Base-by-base conservation (phyloP, 108 stramenopile genomes). In the Schizochytrium sp. region DNA sequence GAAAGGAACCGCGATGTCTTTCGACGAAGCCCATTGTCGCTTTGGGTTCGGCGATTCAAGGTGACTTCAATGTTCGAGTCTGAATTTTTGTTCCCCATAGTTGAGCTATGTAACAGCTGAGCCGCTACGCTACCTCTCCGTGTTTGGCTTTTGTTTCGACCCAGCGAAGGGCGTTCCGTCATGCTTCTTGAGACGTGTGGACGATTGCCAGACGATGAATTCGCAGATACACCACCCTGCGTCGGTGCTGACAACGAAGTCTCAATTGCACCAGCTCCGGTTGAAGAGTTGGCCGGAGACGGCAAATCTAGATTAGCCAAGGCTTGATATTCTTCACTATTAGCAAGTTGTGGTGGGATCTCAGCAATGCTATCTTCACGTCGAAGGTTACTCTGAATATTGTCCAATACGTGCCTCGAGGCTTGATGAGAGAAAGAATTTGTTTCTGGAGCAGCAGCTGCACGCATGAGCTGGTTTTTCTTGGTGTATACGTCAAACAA, bases 341-440 rank as follows among this genome's bases (percentile, higher is more conserved):
- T 44, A 44, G 40, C 64, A 38, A 44, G 44, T 15, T 69, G 64
- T 44, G 64, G 64, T 44, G 64, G 64, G 12, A 69, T 2, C 76
- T 55, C 53, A 5, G 50, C 53, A 10, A 55, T 83, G 47, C 76
- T 55, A 83, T 55, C 76, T 13, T 83, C 76, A 5, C 76, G 76
- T 10, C 76, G 76, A 5, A 83, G 76, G 76, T 50, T 50, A 53
- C 76, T 50, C 53, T 83, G 76, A 83, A 83, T 55, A 7, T 40
- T 53, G 8, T 50, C 50, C 47, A 55, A 8, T 19, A 17, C n/a
- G 59, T n/a, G 17, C 17, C 19, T 60, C 17, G 15, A 40, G 53
- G 2, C 76, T 55, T 5, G 10, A 40, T 40, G 28, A 28, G 76
- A 17, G 3, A 40, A 10, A 46, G 76, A 13, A 5, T 47, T 47